Base-by-base conservation (phyloP, 768 basidiomycete genomes). In the Xerocomellus intermedius region DNA sequence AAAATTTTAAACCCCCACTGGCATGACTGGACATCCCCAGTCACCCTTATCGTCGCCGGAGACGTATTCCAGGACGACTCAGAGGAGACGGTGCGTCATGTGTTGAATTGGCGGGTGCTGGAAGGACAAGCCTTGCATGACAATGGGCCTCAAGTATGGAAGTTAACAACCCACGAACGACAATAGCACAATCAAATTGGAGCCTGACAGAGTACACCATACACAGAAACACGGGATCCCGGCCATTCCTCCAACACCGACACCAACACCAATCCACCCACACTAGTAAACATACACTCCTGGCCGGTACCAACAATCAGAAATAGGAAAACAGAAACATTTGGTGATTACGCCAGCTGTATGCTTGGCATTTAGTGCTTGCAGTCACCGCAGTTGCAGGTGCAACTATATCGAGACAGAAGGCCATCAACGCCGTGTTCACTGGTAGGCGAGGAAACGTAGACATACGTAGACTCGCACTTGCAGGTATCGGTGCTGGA, bases 351-450 rank as follows among this genome's bases (percentile, higher is more conserved):
- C 33, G 14, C 33, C 33, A 35, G 33, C 14, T 35, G 33, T 35
- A 35, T 14, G 33, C 33, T 16, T 7, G 33, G 14, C 33, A 14
- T 50, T 54, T 32, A 62, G 44, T 59, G 57, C 57, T 59, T 62
- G 64, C 63, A 65, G 44, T 56, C 59, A 37, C 57, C 24, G 26
- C 63, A 65, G 26, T 51, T 58, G 60, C 59, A 64, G 30, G 28
- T 19, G 28, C 64, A 65, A 8, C 63, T 64, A 22, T 3, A 35
- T 17, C 2, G 13, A 7, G 26, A 17, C 8, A 26, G 3, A 33
- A 14, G 24, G 0, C 4, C 12, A 17, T 63, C 42, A 59, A n/a
- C 21, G 24, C 43, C 21, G 13, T 7, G 6, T 21, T 24, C 10
- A 26, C 4, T 10, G 4, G 22, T 16, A 24, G 22, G 14, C 12